Base-by-base conservation (phyloP, 2,329 filamentous ascomycete species). In the Aplosporella prunicola region DNA sequence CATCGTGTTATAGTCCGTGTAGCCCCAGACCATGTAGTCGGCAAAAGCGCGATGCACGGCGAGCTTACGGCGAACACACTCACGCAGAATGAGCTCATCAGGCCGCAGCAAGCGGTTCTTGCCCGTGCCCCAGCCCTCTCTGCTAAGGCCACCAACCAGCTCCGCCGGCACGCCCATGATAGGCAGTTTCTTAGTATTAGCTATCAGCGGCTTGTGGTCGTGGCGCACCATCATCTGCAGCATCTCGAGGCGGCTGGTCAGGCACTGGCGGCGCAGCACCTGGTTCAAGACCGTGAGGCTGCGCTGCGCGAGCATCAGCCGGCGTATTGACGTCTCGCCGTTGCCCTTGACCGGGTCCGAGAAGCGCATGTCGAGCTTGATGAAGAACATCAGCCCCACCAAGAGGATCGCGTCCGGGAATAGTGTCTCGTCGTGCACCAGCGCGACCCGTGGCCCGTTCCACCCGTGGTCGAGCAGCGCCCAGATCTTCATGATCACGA, bases 341-440 rank as follows among this genome's bases (percentile, higher is more conserved):
- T 68, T 66, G 0, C 71, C 73, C 32, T 67, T 67, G 16, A 74
- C 52, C 1, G 82, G 80, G 45, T 83, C 71, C 40, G 72, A 74
- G 56, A 85, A 77, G 37, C 68, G 67, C 72, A 87, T 76, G 50
- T 76, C 69, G 11, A 91, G 69, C 60, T 89, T 88, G 44, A 83
- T 51, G 45, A 84, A 63, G 61, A 89, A 78, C 42, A 79, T 57
- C 29, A 77, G 72, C 3, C 73, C 67, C 34, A 73, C 66, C 51
- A 74, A 72, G 8, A 91, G 55, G 50, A 84, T 76, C 4, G 53
- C 42, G 40, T 80, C 63, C 8, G 68, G 62, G 68, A 81, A 81
- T 32, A 78, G 63, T 0, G 50, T 46, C 8, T 37, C 35, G 52
- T 74, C 74, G 20, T 63, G 63, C 5, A 85, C 55, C 5, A 80